Evolutionary conservation across 371 early-diverging fungal species (phyloP).

Genomic region (Nematocida parisii): DNA sequence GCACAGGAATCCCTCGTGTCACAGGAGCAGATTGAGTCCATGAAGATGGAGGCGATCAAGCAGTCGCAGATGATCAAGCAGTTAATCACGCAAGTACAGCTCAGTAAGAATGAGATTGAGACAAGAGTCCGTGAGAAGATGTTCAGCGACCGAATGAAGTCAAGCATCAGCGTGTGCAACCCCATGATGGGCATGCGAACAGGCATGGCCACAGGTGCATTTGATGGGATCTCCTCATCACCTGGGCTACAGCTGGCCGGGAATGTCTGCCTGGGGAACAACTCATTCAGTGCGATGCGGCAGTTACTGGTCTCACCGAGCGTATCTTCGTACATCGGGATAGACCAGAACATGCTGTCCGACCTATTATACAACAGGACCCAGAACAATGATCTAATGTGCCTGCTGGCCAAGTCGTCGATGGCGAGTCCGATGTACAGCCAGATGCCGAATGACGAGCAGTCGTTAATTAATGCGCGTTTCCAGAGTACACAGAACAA

Average conservation of each 20-base stretch:
- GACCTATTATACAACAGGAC: slow-evolving; percentile 3
- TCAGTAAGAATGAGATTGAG: slow-evolving; percentile 14
- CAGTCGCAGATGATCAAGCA: slow-evolving; percentile 23
- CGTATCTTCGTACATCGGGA: slow-evolving; percentile 31
- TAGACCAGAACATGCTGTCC: slow-evolving; percentile 12
- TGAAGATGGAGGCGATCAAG: slow-evolving; percentile 10
- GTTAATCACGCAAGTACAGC: slow-evolving; percentile 21
- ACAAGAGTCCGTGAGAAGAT: background rate
- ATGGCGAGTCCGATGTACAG: background rate
- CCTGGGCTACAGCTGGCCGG: slow-evolving; percentile 27
- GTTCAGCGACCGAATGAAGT: slow-evolving; percentile 15
- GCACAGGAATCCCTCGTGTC: background rate
- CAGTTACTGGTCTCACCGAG: slow-evolving; percentile 21
- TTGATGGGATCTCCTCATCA: slow-evolving; percentile 33
- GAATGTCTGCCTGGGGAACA: slow-evolving; percentile 7
- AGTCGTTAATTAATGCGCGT: slow-evolving; percentile 28
- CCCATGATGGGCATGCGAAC: slow-evolving; percentile 33
- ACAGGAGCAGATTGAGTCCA: slow-evolving; percentile 15
- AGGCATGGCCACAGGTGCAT: slow-evolving; percentile 4
- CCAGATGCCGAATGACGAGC: slow-evolving; percentile 8
- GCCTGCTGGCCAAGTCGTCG: slow-evolving; percentile 19
- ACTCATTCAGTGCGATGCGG: slow-evolving; percentile 25
- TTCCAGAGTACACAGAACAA: slow-evolving; percentile 16
- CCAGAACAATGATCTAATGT: slow-evolving; percentile 49
- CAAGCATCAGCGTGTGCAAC: slow-evolving; percentile 33